Evolutionary conservation across 768 basidiomycete genomes (phyloP), one percentile per base, ranked within the genome.

Genomic region (Krasilnikovozyma curviuscula): DNA sequence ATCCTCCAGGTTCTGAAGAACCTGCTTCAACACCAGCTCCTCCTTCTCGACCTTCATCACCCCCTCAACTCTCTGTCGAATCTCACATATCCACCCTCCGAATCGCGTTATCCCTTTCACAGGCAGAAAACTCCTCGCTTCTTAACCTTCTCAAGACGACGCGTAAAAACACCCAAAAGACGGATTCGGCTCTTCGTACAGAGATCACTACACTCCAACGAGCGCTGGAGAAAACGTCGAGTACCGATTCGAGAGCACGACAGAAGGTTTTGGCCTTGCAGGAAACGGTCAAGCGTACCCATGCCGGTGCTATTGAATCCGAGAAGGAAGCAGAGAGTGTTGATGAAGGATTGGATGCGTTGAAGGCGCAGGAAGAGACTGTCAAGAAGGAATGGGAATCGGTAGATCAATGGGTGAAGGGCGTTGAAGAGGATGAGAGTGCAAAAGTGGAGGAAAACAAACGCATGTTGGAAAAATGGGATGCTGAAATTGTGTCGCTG

Each of bases 231-330:
- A 85, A 84, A 56, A 74, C 80, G 47, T 67, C 73, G 0, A 70
- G 75, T 1, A 71, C 74, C 2, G 89, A 95, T 61, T 69, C 75
- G 21, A 74, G 85, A n/a, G 76, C 79, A 9, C 76, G 77, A 37
- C 86, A 91, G 61, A 89, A 85, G 56, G 75, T 80, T 9, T 71
- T 86, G 10, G 83, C 88, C 1, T 66, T 91, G 32, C 85, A 89
- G 60, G 85, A 91, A 59, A 81, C 84, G 2, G 77, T 80, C 12
- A 85, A 82, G 58, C 77, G 83, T 46, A 77, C 81, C 9, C 75
- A 73, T 54, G 71, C 74, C 6, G 70, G 68, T 0, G 69, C 74
- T 8, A 67, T 65, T 19, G 66, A 71, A 13, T 55, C 74, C 46
- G 62, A 77, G 61, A 55, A 64, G 55, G 61, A 63, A 48, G 60